Evolutionary conservation across 495 filamentous ascomycete genomes (phyloP).

Genomic region (Tuber borchii): DNA sequence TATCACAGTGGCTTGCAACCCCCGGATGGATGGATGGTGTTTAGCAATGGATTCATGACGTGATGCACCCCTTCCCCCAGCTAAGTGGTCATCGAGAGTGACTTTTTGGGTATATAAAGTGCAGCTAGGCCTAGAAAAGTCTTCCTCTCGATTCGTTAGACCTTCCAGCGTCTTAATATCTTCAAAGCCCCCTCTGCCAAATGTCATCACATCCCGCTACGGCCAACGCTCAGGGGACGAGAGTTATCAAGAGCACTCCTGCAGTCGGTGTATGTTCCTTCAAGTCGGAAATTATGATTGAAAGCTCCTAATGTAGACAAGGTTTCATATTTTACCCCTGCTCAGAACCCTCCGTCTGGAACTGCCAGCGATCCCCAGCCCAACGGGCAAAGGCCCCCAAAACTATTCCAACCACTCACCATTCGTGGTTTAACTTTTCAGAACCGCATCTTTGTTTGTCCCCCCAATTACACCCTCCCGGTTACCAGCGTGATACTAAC

Average conservation of each 20-base stretch:
- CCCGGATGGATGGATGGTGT: too few relatives aligned
- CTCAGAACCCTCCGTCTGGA: slow-evolving; percentile 52
- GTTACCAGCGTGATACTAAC: too few relatives aligned
- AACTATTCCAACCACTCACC: slow-evolving; percentile 59
- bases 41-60: too few relatives aligned
- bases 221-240: slow-evolving; percentile 12
- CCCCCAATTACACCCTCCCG: too few relatives aligned
- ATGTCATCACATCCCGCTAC: neutral
- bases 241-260: slow-evolving; percentile 11
- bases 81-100: too few relatives aligned
- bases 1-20: too few relatives aligned
- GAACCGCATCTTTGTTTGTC: slow-evolving; percentile 56
- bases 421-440: slow-evolving; percentile 63
- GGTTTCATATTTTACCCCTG: slow-evolving; percentile 56
- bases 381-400: slow-evolving; percentile 47
- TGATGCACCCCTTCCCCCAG: too few relatives aligned
- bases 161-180: slow-evolving; percentile 8
- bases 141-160: slow-evolving; percentile 1
- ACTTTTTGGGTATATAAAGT: too few relatives aligned
- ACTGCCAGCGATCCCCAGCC: slow-evolving; percentile 48
- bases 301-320: slow-evolving; percentile 13
- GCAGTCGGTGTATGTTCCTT: slow-evolving; percentile 21
- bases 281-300: slow-evolving; percentile 2
- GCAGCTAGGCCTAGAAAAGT: neutral
- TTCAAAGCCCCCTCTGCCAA: neutral